Evolutionary conservation across 2,329 filamentous ascomycete species (phyloP), one percentile per base, ranked within the genome.

Genomic region (Aspergillus costaricaensis): DNA sequence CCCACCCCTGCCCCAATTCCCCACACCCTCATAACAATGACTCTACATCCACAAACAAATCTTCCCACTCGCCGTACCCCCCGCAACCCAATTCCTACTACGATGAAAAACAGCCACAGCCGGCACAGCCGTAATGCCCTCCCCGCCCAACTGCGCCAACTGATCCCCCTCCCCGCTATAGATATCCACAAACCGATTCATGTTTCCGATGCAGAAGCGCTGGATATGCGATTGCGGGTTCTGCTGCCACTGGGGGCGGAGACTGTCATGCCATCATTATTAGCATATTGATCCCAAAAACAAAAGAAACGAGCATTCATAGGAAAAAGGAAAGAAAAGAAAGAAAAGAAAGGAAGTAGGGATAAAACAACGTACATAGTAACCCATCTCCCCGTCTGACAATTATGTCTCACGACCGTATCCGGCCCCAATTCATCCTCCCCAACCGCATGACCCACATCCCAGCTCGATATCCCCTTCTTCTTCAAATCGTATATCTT

Each of bases 101-200:
- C 91, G 90, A 74, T 99, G 95, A 68, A 98, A 95, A 53, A 93
- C 90, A 0, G 92, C 91, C 0, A 96, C 95, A 0, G 95, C 91
- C 2, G 95, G 95, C 4, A 99, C 95, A 6, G 95, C 95, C 0
- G 92, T 96, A 67, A 99, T 96, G 12, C 90, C 91, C 0, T 96
- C 92, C 0, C 92, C 92, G 1, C 89, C 92, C 4, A 99, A 79
- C 75, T 98, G 94, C 0, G 91, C 94, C 4, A 98, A 78, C 74
- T 98, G 94, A 69, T 92, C 88, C 0, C 95, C 95, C 52, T 90
- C 85, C 0, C 87, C 84, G 0, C 89, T 90, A 74, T 90, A 99
- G 0, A 99, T 85, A 71, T 99, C 95, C 1, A 98, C 91, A 68
- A 97, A 98, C 1, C 95, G 87, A 72, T 96, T 96, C 95, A 98